Percentiles rank a stretch among this genome's conserved stretches.
Conservation (phyloP, 2,329 filamentous ascomycete species). For the Alternaria brassicicola region DNA sequence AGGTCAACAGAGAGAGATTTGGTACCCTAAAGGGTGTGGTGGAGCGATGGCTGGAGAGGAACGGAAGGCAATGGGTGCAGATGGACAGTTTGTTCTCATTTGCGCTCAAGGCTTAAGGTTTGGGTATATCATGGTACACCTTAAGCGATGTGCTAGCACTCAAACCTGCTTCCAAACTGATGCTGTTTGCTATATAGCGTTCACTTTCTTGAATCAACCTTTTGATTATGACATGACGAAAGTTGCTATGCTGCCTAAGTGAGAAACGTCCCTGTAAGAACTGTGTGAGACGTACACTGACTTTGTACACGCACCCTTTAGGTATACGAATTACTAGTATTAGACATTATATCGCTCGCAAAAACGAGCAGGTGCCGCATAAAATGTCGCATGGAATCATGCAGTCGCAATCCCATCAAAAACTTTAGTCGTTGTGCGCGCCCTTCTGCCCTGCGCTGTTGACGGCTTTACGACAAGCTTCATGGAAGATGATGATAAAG, state of each 20-base stretch:
- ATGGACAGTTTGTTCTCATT: slow-evolving; percentile 86
- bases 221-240: slow-evolving; percentile 3
- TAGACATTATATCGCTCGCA: slow-evolving; percentile 9
- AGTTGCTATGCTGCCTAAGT: slow-evolving; percentile 3
- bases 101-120: slow-evolving; percentile 47
- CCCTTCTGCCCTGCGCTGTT: slow-evolving; percentile 1
- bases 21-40: slow-evolving; percentile 76
- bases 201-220: slow-evolving; percentile 1
- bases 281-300: too few species aligned
- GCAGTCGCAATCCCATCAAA: slow-evolving; percentile 19
- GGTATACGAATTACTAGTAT: slow-evolving; percentile 20
- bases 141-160: not conserved
- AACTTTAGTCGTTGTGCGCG: not conserved
- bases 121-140: not conserved
- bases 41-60: slow-evolving; percentile 84
- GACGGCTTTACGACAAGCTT: slow-evolving; percentile 54
- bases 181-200: slow-evolving; percentile 5
- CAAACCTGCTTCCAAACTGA: not conserved
- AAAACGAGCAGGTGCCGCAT: not conserved
- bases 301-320: too few species aligned
- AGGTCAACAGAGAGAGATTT: slow-evolving; percentile 83
- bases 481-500: slow-evolving; percentile 55
- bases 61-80: slow-evolving; percentile 88
- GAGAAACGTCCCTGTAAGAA: too few species aligned
- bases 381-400: slow-evolving; percentile 1